Percentiles rank a stretch among this genome's conserved stretches.
These are phyloP conservation scores for Fibroporia radiculosa DNA, from an alignment of 768 basidiomycete species.

Conservation along the genomic window DNA sequence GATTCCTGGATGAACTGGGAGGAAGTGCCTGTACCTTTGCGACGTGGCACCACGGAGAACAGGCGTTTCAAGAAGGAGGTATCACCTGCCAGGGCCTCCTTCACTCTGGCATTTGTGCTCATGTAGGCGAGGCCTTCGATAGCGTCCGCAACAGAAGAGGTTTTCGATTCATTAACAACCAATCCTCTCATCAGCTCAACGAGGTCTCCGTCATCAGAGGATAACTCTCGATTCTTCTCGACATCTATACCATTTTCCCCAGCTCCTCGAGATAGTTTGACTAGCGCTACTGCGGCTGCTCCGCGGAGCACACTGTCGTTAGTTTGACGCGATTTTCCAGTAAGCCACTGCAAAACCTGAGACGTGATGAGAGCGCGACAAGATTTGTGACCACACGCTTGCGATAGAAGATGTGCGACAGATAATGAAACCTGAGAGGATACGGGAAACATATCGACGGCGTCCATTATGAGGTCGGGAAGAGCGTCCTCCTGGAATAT, in stretches of 20 bases:
- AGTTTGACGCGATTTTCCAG: constrained; percentile 42
- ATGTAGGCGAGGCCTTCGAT: constrained; percentile 86
- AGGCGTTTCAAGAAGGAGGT: constrained; percentile 46
- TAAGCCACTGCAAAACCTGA: constrained; percentile 61
- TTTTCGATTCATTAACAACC: constrained; percentile 33
- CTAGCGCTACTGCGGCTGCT: constrained; percentile 63
- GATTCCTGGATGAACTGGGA: constrained; percentile 16
- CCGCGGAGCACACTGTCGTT: constrained; percentile 42
- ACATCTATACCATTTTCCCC: constrained; percentile 21
- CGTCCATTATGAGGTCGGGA: constrained; percentile 58
- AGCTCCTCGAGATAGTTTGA: constrained; percentile 65
- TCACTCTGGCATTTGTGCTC: constrained; percentile 52
- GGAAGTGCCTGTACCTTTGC: constrained; percentile 27
- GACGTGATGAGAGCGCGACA: constrained; percentile 57
- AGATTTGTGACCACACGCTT: constrained; percentile 66
- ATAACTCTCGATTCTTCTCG: constrained; percentile 7
- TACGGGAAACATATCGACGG: constrained; percentile 55
- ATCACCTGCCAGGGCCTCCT: constrained; percentile 53
- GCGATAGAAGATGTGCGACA: constrained; percentile 67
- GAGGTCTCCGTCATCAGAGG: constrained; percentile 35
- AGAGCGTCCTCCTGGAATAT: constrained; percentile 61
- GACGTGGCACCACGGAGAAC: constrained; percentile 48
- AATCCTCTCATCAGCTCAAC: constrained; percentile 51
- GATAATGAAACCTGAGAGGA: constrained; percentile 43
- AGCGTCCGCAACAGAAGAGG: constrained; percentile 47